Evolutionary conservation across 164 flowering plant species (phyloP), one percentile per base, ranked within the genome.

Genomic region (Dillenia suffruticosa): DNA sequence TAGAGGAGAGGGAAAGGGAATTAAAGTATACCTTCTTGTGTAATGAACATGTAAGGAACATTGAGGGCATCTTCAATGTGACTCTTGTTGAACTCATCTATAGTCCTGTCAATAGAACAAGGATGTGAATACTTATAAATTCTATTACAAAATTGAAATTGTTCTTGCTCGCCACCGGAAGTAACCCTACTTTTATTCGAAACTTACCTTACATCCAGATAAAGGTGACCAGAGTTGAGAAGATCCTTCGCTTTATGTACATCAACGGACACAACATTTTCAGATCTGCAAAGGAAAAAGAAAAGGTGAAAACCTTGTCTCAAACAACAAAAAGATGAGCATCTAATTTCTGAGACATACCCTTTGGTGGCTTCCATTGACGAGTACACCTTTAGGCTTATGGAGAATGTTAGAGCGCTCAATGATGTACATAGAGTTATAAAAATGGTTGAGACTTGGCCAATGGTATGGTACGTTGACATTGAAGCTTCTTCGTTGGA

Each of bases 1-100:
- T 9, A 17, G n/a, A 51, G 10, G 10, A 10, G 1, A 13, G 16
- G 47, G 11, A 46, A 15, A 49, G 5, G n/a, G 16, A 15, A 13
- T 49, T 51, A 12, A 2, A 46, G 16, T 12, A 24, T 66, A 75
- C 79, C 82, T 74, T 76, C 74, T 63, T 59, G 50, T 2, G 83
- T 73, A 19, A 19, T 44, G 65, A 80, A 77, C 81, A 82, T 64
- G 73, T 77, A 82, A 55, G 84, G 84, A 63, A 77, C 71, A 56
- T 80, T 78, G 60, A 80, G 12, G 9, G 84, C 84, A 19, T 71
- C 57, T 15, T 77, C 80, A 24, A 80, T 58, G 66, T 80, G 89
- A 47, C 84, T 70, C 61, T 74, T 74, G 43, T 73, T 62, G 70
- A 64, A 78, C 60, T 81, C 84, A 57, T 81, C 79, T 1, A 1